Conservation (phyloP, 495 filamentous ascomycete genomes). For the Neurospora hispaniola region DNA sequence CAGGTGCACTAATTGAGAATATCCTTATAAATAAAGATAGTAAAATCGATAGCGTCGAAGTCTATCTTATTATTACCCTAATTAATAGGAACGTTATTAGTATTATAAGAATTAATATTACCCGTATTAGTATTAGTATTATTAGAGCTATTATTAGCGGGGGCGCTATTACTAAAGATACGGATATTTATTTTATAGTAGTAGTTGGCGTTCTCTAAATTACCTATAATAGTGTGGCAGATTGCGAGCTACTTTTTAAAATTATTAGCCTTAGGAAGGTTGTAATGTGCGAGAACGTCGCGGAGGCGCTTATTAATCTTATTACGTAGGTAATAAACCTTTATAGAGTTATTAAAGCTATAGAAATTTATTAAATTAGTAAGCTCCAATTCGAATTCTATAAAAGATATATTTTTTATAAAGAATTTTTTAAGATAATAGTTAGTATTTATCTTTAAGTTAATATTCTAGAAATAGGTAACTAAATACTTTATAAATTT, state of each 20-base stretch:
- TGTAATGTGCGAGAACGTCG: accelerated
- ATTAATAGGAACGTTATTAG: background rate
- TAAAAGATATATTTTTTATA: too few relatives aligned
- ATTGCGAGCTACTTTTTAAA: background rate
- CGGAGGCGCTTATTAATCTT: background rate
- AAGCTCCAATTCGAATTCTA: too few relatives aligned
- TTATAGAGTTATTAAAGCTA: too few relatives aligned
- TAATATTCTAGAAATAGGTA: too few relatives aligned
- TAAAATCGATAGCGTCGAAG: background rate
- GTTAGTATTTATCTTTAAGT: too few relatives aligned
- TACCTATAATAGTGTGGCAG: background rate
- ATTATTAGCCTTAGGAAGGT: background rate
- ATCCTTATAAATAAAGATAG: too few relatives aligned
- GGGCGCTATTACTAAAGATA: too few relatives aligned
- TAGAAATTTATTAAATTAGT: too few relatives aligned
- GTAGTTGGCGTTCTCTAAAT: background rate
- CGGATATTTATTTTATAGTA: background rate
- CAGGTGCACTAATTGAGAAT: background rate
- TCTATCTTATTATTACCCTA: background rate
- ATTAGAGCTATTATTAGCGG: too few relatives aligned
- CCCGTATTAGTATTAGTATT: background rate
- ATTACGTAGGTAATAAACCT: too few relatives aligned
- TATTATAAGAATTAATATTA: background rate
- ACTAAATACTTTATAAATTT: too few relatives aligned
- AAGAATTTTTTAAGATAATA: too few relatives aligned